A percentile compares a stretch with the other conserved stretches of the same genome.
Conservation (phyloP, 2,329 filamentous ascomycete species). For the Pyrenochaeta sp. region DNA sequence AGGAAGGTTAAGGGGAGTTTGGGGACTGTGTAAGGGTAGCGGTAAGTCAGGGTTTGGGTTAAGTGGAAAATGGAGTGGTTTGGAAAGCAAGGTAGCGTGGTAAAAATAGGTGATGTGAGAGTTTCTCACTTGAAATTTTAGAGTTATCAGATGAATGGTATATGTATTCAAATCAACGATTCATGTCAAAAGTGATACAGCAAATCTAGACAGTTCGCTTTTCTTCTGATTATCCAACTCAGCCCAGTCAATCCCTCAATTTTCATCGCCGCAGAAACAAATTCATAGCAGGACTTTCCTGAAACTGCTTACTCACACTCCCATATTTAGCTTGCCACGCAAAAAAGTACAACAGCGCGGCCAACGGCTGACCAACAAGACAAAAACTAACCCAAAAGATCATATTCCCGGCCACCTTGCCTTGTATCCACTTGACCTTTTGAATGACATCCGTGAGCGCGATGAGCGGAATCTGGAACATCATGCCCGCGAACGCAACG, state of each 20-base stretch:
- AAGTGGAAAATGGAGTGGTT: background rate
- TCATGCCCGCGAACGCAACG: slow-evolving; percentile 93
- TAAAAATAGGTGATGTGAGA: too few relatives aligned
- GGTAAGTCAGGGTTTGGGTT: background rate
- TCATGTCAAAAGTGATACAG: too few relatives aligned
- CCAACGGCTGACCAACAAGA: slow-evolving; percentile 91
- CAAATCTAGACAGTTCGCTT: too few relatives aligned
- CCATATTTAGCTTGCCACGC: slow-evolving; percentile 99
- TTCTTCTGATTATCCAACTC: background rate
- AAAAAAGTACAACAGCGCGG: slow-evolving; percentile 93
- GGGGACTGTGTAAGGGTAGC: background rate
- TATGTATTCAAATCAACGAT: too few relatives aligned
- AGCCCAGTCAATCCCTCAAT: background rate
- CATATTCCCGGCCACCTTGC: slow-evolving; percentile 85
- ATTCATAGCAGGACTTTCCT: slow-evolving; percentile 12
- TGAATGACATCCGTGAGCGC: slow-evolving; percentile 79
- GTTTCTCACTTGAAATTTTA: too few relatives aligned
- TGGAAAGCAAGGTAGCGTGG: too few relatives aligned
- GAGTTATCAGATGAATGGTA: too few relatives aligned
- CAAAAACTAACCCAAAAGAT: slow-evolving; percentile 98
- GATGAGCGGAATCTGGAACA: slow-evolving; percentile 90
- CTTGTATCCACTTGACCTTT: slow-evolving; percentile 77
- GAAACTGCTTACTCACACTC: slow-evolving; percentile 65
- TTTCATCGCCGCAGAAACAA: slow-evolving; percentile 30
- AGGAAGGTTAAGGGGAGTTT: slow-evolving; percentile 9